Conservation (phyloP, 2,329 filamentous ascomycete species). For the Aspergillus phoenicis region DNA sequence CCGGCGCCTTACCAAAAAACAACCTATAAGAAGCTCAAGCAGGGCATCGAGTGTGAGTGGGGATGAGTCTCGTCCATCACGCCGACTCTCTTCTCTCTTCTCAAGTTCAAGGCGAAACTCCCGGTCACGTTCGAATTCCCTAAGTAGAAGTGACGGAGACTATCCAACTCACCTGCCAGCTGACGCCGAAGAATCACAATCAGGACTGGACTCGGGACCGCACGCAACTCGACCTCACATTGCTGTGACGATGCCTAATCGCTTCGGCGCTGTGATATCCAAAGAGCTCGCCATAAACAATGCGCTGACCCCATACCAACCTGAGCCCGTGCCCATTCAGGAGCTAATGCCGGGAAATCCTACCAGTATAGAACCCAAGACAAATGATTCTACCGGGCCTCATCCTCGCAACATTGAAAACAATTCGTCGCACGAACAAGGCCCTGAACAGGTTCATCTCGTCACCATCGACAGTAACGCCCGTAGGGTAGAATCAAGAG, state of each 20-base stretch:
- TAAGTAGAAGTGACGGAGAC: conserved; percentile 22
- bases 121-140: conserved; percentile 31
- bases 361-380: conserved; percentile 22
- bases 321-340: conserved; percentile 17
- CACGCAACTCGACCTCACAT: conserved; percentile 22
- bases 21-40: conserved; percentile 32
- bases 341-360: conserved; percentile 20
- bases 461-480: conserved; percentile 2
- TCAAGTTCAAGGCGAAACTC: conserved; percentile 31
- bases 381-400: neutral
- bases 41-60: conserved; percentile 35
- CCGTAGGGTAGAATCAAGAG: neutral
- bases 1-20: conserved; percentile 40
- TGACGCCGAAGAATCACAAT: conserved; percentile 3
- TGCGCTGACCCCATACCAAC: conserved; percentile 17
- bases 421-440: conserved; percentile 19
- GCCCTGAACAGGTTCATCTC: neutral
- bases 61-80: conserved; percentile 29
- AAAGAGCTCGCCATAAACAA: conserved; percentile 31
- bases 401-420: conserved; percentile 11
- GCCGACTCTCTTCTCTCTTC: conserved; percentile 32
- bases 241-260: conserved; percentile 31
- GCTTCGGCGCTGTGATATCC: conserved; percentile 35
- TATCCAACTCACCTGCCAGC: neutral
- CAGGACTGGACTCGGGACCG: conserved; percentile 9